Evolutionary conservation across 106 monocot species (phyloP).

Genomic region (Triglochin maritima): DNA sequence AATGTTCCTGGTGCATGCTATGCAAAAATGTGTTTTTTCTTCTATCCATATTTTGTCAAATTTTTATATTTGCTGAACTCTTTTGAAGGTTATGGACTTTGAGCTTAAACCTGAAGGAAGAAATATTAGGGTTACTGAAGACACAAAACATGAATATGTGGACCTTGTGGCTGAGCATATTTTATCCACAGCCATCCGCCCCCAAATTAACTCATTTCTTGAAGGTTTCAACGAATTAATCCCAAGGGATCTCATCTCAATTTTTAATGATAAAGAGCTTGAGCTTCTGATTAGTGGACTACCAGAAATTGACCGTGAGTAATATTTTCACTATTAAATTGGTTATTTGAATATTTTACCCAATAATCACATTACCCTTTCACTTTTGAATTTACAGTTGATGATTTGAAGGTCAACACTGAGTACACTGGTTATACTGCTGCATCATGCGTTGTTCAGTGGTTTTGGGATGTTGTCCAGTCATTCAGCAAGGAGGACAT

Average conservation of each 20-base stretch:
- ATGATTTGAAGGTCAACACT: conserved; percentile 86
- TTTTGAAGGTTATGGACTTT: conserved; percentile 70
- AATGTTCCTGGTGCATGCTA: too few species aligned
- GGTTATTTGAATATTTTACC: not conserved
- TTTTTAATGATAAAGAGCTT: conserved; percentile 96
- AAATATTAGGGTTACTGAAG: conserved; percentile 91
- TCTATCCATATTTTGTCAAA: too few species aligned
- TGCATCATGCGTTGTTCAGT: conserved; percentile 89
- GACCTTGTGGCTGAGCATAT: conserved; percentile 90
- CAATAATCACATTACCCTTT: not conserved
- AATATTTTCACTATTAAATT: not conserved
- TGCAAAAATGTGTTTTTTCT: too few species aligned
- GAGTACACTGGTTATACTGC: conserved; percentile 96
- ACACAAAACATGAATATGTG: conserved; percentile 95
- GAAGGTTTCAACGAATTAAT: conserved; percentile 94
- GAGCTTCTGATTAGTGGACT: conserved; percentile 96
- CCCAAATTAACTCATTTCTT: conserved; percentile 91
- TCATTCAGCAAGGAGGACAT: conserved; percentile 97
- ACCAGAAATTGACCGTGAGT: conserved; percentile 98
- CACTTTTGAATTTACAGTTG: conserved; percentile 40
- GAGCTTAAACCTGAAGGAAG: conserved; percentile 92
- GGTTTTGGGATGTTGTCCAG: conserved; percentile 99
- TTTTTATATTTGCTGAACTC: too few species aligned
- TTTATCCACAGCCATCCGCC: conserved; percentile 88
- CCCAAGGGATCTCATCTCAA: conserved; percentile 70